Conservation (phyloP, 495 filamentous ascomycete genomes). For the Aspergillus olivimuriae region DNA sequence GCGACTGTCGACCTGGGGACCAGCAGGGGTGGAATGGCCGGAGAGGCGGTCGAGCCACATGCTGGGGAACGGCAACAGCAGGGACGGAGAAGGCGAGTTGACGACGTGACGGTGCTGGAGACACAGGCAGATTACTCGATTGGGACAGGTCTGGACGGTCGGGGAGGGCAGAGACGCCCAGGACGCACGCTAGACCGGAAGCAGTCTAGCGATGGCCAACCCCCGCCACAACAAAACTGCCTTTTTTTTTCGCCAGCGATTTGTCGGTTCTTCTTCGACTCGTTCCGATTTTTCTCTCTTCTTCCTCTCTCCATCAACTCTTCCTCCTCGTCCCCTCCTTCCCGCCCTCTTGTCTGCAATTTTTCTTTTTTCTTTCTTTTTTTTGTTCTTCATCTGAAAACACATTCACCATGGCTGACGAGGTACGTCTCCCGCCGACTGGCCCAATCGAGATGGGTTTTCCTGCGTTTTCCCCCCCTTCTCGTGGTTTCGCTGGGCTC, state of each 20-base stretch:
- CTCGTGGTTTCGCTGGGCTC: constrained; percentile 11
- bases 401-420: constrained; percentile 39
- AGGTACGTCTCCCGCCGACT: constrained; percentile 24
- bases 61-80: constrained; percentile 15
- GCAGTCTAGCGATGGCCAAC: constrained; percentile 25
- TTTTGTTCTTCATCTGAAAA: constrained; percentile 10
- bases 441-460: not conserved
- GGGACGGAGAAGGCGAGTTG: no score
- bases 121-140: not conserved
- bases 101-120: no score
- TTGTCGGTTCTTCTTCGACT: constrained; percentile 21
- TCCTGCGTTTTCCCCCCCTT: constrained; percentile 3
- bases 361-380: not conserved
- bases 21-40: constrained; percentile 59
- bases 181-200: constrained; percentile 24
- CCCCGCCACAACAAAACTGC: constrained; percentile 36
- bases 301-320: constrained; percentile 15
- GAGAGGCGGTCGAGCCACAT: constrained; percentile 92
- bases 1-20: constrained; percentile 55
- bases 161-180: not conserved
- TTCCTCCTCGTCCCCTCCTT: constrained; percentile 11
- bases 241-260: constrained; percentile 24
- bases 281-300: constrained; percentile 7
- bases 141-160: no score
- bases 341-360: constrained; percentile 9